phyloP scores from a whole-genome alignment of 352 stramenopile genomes.

The Thalassiosira mediterranea region DNA sequence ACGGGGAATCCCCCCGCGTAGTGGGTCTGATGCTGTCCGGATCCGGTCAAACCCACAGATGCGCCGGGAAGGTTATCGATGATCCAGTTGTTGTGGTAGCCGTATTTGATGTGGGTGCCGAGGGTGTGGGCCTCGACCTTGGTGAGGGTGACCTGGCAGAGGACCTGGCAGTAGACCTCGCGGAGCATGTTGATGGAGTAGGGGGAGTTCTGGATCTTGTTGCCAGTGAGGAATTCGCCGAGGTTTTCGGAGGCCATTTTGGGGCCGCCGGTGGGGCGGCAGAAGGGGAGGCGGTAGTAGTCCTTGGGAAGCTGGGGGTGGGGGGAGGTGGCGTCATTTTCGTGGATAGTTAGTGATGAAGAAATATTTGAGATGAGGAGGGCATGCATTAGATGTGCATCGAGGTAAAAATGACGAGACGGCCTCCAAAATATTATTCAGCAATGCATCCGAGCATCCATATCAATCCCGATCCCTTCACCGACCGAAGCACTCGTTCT shows the following conservation, averaged over 20 bases:
- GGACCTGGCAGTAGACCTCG: constrained; percentile 53
- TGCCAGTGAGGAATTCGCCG: constrained; percentile 70
- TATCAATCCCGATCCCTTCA: too few species aligned
- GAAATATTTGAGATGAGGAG: too few species aligned
- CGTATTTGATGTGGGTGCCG: constrained; percentile 66
- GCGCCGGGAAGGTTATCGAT: constrained; percentile 81
- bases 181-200: constrained; percentile 64
- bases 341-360: too few species aligned
- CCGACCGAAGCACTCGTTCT: too few species aligned
- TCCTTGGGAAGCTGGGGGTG: constrained; percentile 97
- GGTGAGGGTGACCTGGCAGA: constrained; percentile 64
- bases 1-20: constrained; percentile 89
- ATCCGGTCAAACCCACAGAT: constrained; percentile 72
- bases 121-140: constrained; percentile 65
- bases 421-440: too few species aligned
- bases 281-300: constrained; percentile 98
- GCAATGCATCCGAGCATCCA: too few species aligned
- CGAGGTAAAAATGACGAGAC: too few species aligned
- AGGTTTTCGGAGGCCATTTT: constrained; percentile 70
- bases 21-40: constrained; percentile 59
- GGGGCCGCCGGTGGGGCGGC: constrained; percentile 27
- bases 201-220: constrained; percentile 70
- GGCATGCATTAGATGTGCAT: too few species aligned
- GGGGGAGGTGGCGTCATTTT: too few species aligned
- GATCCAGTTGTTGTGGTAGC: constrained; percentile 86